Base-by-base conservation (phyloP, 2,329 filamentous ascomycete species). In the Scytalidium sp. region DNA sequence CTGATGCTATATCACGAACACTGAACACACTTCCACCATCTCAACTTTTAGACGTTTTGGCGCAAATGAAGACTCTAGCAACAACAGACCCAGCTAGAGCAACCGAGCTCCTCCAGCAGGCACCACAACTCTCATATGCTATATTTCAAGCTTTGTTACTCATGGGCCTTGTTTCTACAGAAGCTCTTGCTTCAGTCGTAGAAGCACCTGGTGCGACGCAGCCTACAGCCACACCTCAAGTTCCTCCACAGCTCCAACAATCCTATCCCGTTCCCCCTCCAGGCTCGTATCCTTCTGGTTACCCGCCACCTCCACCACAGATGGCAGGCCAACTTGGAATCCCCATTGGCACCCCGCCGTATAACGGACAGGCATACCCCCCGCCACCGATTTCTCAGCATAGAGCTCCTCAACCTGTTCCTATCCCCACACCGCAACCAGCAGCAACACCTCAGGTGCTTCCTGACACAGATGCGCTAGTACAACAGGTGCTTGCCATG, bases 121-220 rank as follows among this genome's bases (percentile, higher is more conserved):
- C 92, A 1, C 94, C 94, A 0, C 94, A 99, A 70, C 83, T 99
- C 41, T 84, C 90, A 3, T 97, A 96, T 63, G 94, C 94, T 50
- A 87, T 97, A 57, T 97, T 97, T 72, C 93, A 97, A 70, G 88
- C 92, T 20, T 80, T 97, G 9, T 81, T 97, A 2, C 82, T 97
- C 32, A 94, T 97, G 82, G 90, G 91, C 42, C 83, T 97, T 9
- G 90, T 97, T 49, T 93, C 94, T 50, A 88, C 90, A 13, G 85
- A 85, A 60, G 85, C 91, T 3, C 84, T 97, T 48, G 81, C 86
- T 55, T 85, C 87, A 3, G 89, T 97, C 23, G 79, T 97, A 47
- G 88, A 95, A 63, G 71, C 52, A 10, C 59, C 62, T 7, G 51
- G 75, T 3, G 67, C 70, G 48, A 64, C 69, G 42, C 66, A 67